A percentile compares a stretch with the other conserved stretches of the same genome.
Conservation (phyloP, 2,329 filamentous ascomycete genomes). For the Trichophyton verrucosum region DNA sequence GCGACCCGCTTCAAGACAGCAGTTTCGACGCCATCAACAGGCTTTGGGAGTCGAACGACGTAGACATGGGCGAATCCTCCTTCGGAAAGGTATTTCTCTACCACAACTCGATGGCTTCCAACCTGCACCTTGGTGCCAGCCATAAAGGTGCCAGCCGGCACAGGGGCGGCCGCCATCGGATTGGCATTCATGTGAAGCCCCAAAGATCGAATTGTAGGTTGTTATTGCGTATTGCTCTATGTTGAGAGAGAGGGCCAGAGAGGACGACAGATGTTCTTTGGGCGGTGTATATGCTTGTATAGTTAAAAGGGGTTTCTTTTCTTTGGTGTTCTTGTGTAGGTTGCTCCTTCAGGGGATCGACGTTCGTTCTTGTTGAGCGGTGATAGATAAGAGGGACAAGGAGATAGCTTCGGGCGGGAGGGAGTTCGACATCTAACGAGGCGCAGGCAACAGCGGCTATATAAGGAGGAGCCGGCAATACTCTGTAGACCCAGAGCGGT, state of each 20-base stretch:
- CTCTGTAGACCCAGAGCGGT: not conserved
- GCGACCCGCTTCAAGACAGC: constrained; percentile 91
- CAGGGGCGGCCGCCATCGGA: constrained; percentile 19
- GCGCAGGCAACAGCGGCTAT: not conserved
- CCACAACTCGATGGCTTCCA: constrained; percentile 79
- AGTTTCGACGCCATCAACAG: constrained; percentile 63
- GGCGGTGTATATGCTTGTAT: not conserved
- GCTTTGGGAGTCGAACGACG: constrained; percentile 71
- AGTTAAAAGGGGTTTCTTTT: not conserved
- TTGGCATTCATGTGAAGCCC: not conserved
- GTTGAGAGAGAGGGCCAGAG: not conserved
- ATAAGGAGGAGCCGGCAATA: not conserved
- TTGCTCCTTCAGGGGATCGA: not conserved
- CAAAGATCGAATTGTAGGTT: not conserved
- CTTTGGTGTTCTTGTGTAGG: not conserved
- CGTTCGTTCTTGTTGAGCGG: not conserved
- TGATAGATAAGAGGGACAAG: not conserved
- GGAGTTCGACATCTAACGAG: not conserved
- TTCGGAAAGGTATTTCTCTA: constrained; percentile 95
- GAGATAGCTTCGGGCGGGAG: not conserved
- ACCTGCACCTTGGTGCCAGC: constrained; percentile 96
- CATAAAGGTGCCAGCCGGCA: constrained; percentile 71
- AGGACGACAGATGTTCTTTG: not conserved
- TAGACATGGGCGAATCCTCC: constrained; percentile 98
- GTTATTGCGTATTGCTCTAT: not conserved